Evolutionary conservation across 352 stramenopile genomes (phyloP).

Genomic region (Phytophthora sojae): DNA sequence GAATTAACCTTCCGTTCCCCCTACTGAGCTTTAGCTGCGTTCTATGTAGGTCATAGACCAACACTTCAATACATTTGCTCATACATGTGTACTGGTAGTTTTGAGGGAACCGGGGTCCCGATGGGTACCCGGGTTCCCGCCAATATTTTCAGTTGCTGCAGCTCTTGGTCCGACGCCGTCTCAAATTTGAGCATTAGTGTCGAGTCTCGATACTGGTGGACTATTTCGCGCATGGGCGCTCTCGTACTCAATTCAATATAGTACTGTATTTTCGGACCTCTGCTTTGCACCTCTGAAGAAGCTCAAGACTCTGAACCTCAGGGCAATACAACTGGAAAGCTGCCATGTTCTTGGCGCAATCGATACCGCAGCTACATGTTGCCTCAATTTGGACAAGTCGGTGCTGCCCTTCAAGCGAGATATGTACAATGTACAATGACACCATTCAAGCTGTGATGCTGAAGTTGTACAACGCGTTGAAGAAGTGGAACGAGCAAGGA

Average conservation of each 20-base stretch:
- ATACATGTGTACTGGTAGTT: too few species aligned
- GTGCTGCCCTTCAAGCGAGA: constrained; percentile 19
- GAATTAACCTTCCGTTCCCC: too few species aligned
- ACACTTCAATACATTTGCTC: too few species aligned
- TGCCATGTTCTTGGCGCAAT: constrained; percentile 21
- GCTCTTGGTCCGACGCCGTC: constrained; percentile 21
- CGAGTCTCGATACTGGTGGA: constrained; percentile 15
- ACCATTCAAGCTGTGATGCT: constrained; percentile 11
- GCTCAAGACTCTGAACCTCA: constrained; percentile 33
- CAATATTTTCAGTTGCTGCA: constrained; percentile 19
- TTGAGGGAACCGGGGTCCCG: too few species aligned
- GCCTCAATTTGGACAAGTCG: constrained; percentile 27
- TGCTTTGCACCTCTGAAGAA: constrained; percentile 16
- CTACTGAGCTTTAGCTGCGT: too few species aligned
- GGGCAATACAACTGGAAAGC: constrained; percentile 23
- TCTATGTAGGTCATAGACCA: too few species aligned
- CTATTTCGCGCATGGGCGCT: constrained; percentile 29
- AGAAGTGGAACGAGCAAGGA: constrained; percentile 24
- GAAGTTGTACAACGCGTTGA: constrained; percentile 33
- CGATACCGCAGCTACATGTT: constrained; percentile 23
- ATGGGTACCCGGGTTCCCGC: too few species aligned
- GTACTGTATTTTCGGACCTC: too few species aligned
- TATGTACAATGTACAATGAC: neutral
- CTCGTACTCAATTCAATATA: too few species aligned
- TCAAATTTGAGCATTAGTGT: constrained; percentile 31